phyloP scores from a whole-genome alignment of 1,284 basidiomycete genomes.

The Papiliotrema flavescens region DNA sequence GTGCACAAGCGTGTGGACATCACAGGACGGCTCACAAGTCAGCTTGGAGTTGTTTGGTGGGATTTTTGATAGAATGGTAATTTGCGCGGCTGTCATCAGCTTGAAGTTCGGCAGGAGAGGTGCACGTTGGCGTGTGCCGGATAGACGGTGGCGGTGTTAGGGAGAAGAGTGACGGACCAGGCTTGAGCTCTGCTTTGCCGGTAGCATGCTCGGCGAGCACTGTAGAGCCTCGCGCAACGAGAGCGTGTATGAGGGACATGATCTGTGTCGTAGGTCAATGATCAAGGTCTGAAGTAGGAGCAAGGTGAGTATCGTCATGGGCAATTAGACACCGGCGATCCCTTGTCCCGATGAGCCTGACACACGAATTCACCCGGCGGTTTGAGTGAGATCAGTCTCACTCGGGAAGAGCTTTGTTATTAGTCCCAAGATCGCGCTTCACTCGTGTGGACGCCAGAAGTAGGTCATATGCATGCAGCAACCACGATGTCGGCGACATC shows the following conservation, averaged over 20 bases:
- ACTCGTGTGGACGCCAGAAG: no score
- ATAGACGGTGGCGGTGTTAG: background rate
- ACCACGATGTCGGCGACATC: no score
- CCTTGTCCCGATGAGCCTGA: no score
- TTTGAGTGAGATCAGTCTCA: no score
- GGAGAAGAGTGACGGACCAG: conserved; percentile 56
- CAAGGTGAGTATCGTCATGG: no score
- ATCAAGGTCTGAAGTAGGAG: no score
- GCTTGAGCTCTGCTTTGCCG: conserved; percentile 75
- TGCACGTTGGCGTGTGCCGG: background rate
- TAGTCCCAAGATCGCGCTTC: no score
- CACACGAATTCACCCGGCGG: no score
- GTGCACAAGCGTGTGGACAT: background rate
- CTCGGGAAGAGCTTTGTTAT: no score
- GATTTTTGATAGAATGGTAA: conserved; percentile 90
- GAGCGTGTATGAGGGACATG: conserved; percentile 67
- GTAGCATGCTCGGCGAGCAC: conserved; percentile 79
- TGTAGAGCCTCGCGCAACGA: conserved; percentile 72
- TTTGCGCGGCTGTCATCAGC: conserved; percentile 61
- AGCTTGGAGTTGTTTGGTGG: conserved; percentile 91
- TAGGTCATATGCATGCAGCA: no score
- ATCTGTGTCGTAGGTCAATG: background rate
- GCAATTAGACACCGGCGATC: no score
- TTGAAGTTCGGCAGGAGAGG: background rate
- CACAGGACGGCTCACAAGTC: conserved; percentile 60